These are phyloP conservation scores for Trifolium repens DNA, from an alignment of 306 rosid genomes.

Conservation along the genomic window DNA sequence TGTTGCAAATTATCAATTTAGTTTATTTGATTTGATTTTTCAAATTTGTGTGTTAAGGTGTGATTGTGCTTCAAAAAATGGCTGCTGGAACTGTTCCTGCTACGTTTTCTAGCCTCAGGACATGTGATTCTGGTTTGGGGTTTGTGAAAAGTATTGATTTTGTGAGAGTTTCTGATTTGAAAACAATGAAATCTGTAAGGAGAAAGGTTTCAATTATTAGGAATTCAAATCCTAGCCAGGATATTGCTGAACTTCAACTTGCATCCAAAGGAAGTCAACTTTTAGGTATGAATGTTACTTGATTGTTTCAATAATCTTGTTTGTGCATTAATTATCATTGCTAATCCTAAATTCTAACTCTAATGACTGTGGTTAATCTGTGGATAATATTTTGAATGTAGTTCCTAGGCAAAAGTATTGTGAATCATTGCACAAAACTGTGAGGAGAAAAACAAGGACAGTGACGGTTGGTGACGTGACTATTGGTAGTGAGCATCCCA, in stretches of 20 bases:
- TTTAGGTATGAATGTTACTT: slow-evolving; percentile 59
- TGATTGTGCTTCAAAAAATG: slow-evolving; percentile 53
- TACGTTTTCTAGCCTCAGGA: slow-evolving; percentile 61
- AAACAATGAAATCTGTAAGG: slow-evolving; percentile 55
- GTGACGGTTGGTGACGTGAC: slow-evolving; percentile 94
- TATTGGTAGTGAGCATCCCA: slow-evolving; percentile 92
- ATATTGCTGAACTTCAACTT: slow-evolving; percentile 79
- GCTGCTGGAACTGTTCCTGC: slow-evolving; percentile 81
- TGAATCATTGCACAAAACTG: slow-evolving; percentile 79
- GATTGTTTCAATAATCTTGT: neutral
- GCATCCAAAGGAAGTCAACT: slow-evolving; percentile 90
- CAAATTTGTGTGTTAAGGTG: slow-evolving; percentile 46
- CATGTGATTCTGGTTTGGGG: slow-evolving; percentile 71
- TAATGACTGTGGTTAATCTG: slow-evolving; percentile 25
- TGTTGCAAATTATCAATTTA: slow-evolving; percentile 25
- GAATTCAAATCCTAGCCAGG: slow-evolving; percentile 74
- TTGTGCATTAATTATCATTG: neutral
- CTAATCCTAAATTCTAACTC: slow-evolving; percentile 3
- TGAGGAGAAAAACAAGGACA: slow-evolving; percentile 90
- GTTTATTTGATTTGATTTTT: slow-evolving; percentile 35
- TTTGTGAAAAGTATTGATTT: slow-evolving; percentile 71
- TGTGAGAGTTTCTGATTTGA: slow-evolving; percentile 74
- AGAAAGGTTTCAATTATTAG: slow-evolving; percentile 67
- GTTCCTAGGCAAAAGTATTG: slow-evolving; percentile 96
- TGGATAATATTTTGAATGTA: slow-evolving; percentile 48